phyloP scores from a whole-genome alignment of 495 filamentous ascomycete genomes.

The Talaromyces liani region DNA sequence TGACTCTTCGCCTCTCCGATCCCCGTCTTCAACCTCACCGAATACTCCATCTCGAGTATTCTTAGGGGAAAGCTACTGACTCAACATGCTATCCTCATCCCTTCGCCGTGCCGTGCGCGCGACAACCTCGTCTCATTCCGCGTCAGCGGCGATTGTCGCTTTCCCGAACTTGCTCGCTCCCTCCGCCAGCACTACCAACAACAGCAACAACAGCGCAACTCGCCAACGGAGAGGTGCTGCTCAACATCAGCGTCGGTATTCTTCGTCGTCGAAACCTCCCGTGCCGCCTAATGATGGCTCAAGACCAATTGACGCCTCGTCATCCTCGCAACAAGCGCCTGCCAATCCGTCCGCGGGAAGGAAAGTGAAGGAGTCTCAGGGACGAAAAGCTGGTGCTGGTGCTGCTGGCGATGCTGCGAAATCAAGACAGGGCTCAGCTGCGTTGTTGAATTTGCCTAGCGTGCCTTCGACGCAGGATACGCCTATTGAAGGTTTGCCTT shows the following conservation, averaged over 20 bases:
- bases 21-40: background rate
- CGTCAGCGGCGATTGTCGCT: background rate
- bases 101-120: slow-evolving; percentile 40
- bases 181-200: slow-evolving; percentile 15
- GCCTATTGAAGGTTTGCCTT: slow-evolving; percentile 57
- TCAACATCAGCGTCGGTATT: slow-evolving; percentile 46
- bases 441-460: slow-evolving; percentile 59
- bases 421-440: slow-evolving; percentile 27
- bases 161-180: slow-evolving; percentile 30
- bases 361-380: slow-evolving; percentile 25
- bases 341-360: slow-evolving; percentile 32
- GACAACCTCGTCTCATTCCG: slow-evolving; percentile 19
- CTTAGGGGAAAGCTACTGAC: background rate
- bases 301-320: slow-evolving; percentile 31
- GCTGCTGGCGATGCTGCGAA: background rate
- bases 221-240: slow-evolving; percentile 14
- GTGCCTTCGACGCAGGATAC: slow-evolving; percentile 80
- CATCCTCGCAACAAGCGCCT: slow-evolving; percentile 24
- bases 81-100: slow-evolving; percentile 42
- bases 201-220: slow-evolving; percentile 22
- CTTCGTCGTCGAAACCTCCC: slow-evolving; percentile 44
- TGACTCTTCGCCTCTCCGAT: background rate
- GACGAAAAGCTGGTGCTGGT: background rate
- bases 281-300: slow-evolving; percentile 40
- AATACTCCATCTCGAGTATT: background rate